Base-by-base conservation (phyloP, 768 basidiomycete species). In the Lentinula edodes region DNA sequence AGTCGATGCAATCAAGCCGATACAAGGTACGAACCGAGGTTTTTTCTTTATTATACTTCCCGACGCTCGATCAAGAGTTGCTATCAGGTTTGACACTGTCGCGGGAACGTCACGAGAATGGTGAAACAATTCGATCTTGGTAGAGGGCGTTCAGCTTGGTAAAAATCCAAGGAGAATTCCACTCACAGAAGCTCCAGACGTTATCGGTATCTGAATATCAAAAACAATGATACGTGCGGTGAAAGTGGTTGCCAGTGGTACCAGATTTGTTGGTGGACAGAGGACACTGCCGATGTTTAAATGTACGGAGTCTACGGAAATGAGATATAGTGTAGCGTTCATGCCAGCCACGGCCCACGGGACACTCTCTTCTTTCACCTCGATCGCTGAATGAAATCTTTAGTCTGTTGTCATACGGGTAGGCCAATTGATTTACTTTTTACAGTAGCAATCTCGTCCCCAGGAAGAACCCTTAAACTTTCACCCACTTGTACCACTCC, bases 401-500 rank as follows among this genome's bases (percentile, higher is more conserved):
- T n/a, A 39, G 55, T 18, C 18, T 23, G 18, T 48, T 7, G 46
- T 28, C 20, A 39, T 5, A 34, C 32, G 35, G 18, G 9, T 8
- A 45, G 38, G 43, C 39, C 18, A 52, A 18, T 15, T 39, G 50
- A 66, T 77, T 66, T 68, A 87, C 87, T 79, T 78, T 82, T 88
- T 2, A 99, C 90, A 16, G 90, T 72, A 0, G 87, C 91, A 6
- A 82, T 88, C 72, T 97, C 95, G 69, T 98, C 95, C 9, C 96
- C 96, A 0, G 97, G 97, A 3, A 97, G 76, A 54, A 95, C 85
- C 45, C 93, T 81, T 41, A 98, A 67, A 43, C 84, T 80, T 75
- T 98, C 95, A 2, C 97, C 96, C 2, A 95, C 90, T 73, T 98
- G 95, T 3, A 98, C 82, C 41, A 98, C 78, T 5, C 97, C 97